These are phyloP conservation scores for Suillus spraguei DNA, from an alignment of 768 basidiomycete genomes.

Conservation along the genomic window DNA sequence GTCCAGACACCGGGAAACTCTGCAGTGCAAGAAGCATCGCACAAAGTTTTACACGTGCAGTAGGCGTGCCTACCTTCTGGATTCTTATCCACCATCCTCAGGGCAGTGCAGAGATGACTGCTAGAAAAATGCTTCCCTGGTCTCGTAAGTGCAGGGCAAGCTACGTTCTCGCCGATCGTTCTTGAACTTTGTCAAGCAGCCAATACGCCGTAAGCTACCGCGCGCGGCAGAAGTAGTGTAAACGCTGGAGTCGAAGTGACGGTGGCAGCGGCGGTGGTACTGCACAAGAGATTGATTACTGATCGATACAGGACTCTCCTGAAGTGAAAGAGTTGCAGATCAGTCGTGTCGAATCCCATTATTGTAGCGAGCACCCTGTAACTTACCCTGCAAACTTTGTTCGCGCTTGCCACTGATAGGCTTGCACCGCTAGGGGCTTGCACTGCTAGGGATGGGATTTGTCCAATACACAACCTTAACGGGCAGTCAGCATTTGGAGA, in stretches of 20 bases:
- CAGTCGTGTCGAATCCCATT: conserved; percentile 1
- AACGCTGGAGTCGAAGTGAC: conserved; percentile 15
- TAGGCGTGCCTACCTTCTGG: conserved; percentile 40
- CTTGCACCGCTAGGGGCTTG: conserved; percentile 37
- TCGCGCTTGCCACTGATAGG: conserved; percentile 58
- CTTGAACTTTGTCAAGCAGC: conserved; percentile 52
- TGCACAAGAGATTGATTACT: conserved; percentile 9
- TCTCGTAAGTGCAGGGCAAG: conserved; percentile 10
- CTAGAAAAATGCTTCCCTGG: not conserved
- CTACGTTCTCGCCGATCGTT: conserved; percentile 50
- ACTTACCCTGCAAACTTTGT: conserved; percentile 38
- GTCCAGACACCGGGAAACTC: conserved; percentile 55
- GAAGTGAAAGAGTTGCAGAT: conserved; percentile 14
- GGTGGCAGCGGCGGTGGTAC: conserved; percentile 11
- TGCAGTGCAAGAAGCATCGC: conserved; percentile 9
- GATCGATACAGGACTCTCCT: conserved; percentile 32
- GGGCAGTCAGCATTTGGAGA: conserved; percentile 3
- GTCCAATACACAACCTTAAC: conserved; percentile 64
- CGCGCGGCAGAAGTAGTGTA: conserved; percentile 25
- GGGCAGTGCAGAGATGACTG: conserved; percentile 45
- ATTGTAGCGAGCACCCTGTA: not conserved
- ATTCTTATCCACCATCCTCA: conserved; percentile 61
- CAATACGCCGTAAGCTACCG: conserved; percentile 49
- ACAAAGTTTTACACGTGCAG: conserved; percentile 6
- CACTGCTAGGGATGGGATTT: conserved; percentile 46